phyloP scores from a whole-genome alignment of 257 asterid species.

The Ehretia macrophylla region DNA sequence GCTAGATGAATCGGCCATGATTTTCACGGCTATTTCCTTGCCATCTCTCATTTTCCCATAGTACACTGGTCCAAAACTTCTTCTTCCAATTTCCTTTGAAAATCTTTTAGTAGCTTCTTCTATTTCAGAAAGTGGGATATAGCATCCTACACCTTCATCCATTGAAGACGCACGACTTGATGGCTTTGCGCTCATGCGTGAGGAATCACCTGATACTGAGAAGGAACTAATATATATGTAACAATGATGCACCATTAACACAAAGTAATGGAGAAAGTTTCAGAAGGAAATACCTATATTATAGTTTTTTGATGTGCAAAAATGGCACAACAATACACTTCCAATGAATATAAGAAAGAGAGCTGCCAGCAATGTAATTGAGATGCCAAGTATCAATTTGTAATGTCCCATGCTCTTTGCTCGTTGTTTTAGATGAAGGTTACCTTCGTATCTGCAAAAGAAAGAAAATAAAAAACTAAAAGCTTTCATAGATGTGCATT shows the following conservation, averaged over 20 bases:
- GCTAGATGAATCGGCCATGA: constrained; percentile 92
- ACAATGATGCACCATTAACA: neutral
- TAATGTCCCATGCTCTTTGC: constrained; percentile 31
- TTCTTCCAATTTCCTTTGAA: constrained; percentile 79
- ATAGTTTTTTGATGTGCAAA: constrained; percentile 34
- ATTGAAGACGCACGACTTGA: constrained; percentile 51
- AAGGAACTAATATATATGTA: constrained; percentile 2
- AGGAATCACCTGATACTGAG: constrained; percentile 45
- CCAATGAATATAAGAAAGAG: constrained; percentile 52
- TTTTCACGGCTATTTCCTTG: constrained; percentile 90
- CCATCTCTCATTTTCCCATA: constrained; percentile 88
- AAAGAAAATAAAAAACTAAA: neutral
- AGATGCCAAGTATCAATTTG: constrained; percentile 46
- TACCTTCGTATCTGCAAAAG: constrained; percentile 66
- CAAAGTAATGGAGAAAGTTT: neutral
- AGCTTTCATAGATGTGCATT: neutral
- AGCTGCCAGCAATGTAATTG: constrained; percentile 51
- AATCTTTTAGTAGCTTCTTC: constrained; percentile 78
- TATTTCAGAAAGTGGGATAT: constrained; percentile 62
- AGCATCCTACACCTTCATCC: constrained; percentile 94
- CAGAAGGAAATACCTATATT: constrained; percentile 34
- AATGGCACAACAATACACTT: constrained; percentile 38
- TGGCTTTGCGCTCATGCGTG: constrained; percentile 39
- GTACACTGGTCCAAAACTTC: constrained; percentile 94
- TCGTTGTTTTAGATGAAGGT: constrained; percentile 49